Evolutionary conservation across 2,329 filamentous ascomycete genomes (phyloP), one percentile per base, ranked within the genome.

Genomic region (Incumbomyces lentus): DNA sequence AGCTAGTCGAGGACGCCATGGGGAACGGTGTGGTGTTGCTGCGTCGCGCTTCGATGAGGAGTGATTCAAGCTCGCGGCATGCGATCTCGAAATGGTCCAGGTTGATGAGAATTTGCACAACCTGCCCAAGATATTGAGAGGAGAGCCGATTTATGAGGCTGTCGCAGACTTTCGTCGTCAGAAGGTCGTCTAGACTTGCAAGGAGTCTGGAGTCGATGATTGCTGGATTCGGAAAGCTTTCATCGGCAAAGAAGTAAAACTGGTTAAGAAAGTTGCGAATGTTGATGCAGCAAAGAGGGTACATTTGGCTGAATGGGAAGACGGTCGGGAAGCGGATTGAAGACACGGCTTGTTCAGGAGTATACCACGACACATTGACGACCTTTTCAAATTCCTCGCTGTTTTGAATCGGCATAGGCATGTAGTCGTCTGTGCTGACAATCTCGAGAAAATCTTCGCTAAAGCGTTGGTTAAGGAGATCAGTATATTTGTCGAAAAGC

Each of bases 251-350:
- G 64, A 93, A 89, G 64, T 96, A 96, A 59, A 98, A 96, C 60
- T 96, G 89, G 63, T 95, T 95, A 49, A 96, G 72, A 64, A 98
- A 96, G 64, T 95, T 95, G 34, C 90, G 80, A 58, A 98, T 95
- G 60, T 96, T 88, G 62, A 96, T 96, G 69, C 92, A 98, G 67
- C 92, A 95, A 29, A 96, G 74, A 1, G 92, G 90, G 62, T 98
- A 98, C 92, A 98, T 98, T 59, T 96, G 89, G 11, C 89, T 95
- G 64, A 98, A 98, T 1, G 92, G 93, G 1, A 98, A 72, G n/a
- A 95, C 86, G 57, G 84, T 93, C 4, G 92, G 93, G 62, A 95
- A 95, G 76, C 75, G 81, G 58, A 95, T 75, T 55, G 92, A 79
- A 50, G 89, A 80, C 26, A 76, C 68, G 14, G 81, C 69, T 57